Base-by-base conservation (phyloP, 2,329 filamentous ascomycete species). In the Penicillium verrucosum region DNA sequence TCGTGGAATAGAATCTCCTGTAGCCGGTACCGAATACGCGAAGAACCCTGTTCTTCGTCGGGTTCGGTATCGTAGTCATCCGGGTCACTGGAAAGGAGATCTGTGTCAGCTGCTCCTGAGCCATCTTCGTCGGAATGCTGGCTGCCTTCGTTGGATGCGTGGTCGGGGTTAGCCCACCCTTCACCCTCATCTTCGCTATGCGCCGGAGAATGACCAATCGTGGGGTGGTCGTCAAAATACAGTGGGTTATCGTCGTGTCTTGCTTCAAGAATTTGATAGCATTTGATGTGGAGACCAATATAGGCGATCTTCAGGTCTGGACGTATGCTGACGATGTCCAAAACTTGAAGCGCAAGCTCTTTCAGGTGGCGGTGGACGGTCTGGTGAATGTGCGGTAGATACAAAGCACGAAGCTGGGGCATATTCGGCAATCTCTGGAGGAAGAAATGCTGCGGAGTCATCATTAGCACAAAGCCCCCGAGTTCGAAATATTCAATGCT, bases 1-100 rank as follows among this genome's bases (percentile, higher is more conserved):
- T 93, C 90, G 67, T 91, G 92, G 73, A 91, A 93, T 60, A 92
- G 73, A 61, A 94, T 93, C 77, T 93, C 89, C 59, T 89, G 80
- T 62, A 93, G 76, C 53, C 85, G 81, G 58, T 92, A 80, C 65
- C 81, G 76, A 30, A 75, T 70, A 6, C 65, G 65, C 18, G 67
- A 69, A 57, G 64, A 65, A 38, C 73, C 68, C 50, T 71, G 74
- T 38, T 77, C 72, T 34, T 56, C 54, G 16, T 75, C 78, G 16
- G 75, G 75, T 9, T 65, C 65, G 10, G 59, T 62, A 75, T 77
- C 78, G 5, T 81, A 79, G n/a, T 78, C 78, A 11, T 79, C 76
- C 2, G 62, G 60, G 40, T 69, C 68, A 25, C 67, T 65, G 27
- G 61, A 65, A 5, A 68, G 63, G 21, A 62, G 46, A 2, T 69